Evolutionary conservation across 495 filamentous ascomycete genomes (phyloP).

Genomic region (Bryoglossum gracile): DNA sequence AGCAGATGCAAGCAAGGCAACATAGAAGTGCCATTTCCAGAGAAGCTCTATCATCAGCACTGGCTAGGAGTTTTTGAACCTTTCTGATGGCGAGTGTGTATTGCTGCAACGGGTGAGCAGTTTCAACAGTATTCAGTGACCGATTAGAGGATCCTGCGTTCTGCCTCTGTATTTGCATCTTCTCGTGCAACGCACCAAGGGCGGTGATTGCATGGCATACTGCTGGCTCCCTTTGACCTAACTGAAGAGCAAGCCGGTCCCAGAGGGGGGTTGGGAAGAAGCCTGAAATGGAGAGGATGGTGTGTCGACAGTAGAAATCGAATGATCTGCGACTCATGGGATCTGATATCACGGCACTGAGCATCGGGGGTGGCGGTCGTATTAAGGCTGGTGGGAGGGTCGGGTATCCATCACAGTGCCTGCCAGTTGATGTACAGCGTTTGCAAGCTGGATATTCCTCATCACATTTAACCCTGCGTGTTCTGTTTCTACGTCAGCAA

Average conservation of each 20-base stretch:
- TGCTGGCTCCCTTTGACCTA: neutral
- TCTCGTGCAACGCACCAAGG: neutral
- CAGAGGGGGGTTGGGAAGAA: neutral
- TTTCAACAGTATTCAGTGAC: neutral
- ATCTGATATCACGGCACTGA: neutral
- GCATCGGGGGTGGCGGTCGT: neutral
- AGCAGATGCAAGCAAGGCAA: neutral
- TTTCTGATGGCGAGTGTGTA: neutral
- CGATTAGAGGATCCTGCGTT: neutral
- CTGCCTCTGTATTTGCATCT: neutral
- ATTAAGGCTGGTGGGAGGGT: neutral
- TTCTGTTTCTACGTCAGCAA: neutral
- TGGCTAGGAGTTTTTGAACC: neutral
- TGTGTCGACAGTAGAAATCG: neutral
- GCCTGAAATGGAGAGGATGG: neutral
- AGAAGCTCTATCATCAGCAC: neutral
- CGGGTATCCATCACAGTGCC: slow-evolving; percentile 19
- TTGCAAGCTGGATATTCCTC: slow-evolving; percentile 19
- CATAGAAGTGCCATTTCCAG: neutral
- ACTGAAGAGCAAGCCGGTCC: neutral
- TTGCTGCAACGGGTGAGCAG: neutral
- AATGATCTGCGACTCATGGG: neutral
- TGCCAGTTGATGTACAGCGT: slow-evolving; percentile 10
- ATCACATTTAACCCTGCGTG: slow-evolving; percentile 18
- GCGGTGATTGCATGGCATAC: neutral